These are phyloP conservation scores for Monilinia fructigena DNA, from an alignment of 2,329 filamentous ascomycete genomes.

Conservation along the genomic window DNA sequence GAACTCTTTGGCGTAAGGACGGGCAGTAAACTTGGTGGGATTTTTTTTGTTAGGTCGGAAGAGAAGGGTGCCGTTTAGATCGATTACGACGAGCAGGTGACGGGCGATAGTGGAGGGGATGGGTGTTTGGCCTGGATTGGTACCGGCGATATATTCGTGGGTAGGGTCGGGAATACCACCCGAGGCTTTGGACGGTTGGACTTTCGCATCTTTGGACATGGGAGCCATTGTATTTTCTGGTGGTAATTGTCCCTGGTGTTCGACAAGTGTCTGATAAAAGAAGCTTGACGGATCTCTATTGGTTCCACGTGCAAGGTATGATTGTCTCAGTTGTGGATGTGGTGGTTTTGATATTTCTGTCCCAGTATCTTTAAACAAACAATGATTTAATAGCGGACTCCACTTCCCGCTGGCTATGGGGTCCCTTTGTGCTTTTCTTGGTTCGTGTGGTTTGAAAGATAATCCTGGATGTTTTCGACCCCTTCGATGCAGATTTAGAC, in stretches of 20 bases:
- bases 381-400: not conserved
- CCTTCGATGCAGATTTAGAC: not conserved
- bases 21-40: constrained; percentile 57
- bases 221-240: constrained; percentile 8
- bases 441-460: not conserved
- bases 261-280: not conserved
- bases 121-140: constrained; percentile 47
- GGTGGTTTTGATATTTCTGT: not conserved
- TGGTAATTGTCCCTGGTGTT: not conserved
- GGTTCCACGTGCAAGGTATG: not conserved
- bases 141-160: constrained; percentile 57
- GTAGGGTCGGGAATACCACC: constrained; percentile 57
- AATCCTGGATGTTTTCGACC: constrained; percentile 1
- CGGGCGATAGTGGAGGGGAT: constrained; percentile 48
- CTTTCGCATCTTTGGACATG: constrained; percentile 26
- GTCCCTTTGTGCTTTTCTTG: too few relatives aligned
- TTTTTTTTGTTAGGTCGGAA: constrained; percentile 58
- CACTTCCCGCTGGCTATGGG: not conserved
- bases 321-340: not conserved
- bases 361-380: not conserved
- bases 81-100: constrained; percentile 77
- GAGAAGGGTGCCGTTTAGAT: constrained; percentile 90
- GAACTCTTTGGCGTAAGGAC: constrained; percentile 68
- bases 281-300: not conserved
- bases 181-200: constrained; percentile 32